Conservation (phyloP, 2,329 filamentous ascomycete species). For the Penicillium sp. region DNA sequence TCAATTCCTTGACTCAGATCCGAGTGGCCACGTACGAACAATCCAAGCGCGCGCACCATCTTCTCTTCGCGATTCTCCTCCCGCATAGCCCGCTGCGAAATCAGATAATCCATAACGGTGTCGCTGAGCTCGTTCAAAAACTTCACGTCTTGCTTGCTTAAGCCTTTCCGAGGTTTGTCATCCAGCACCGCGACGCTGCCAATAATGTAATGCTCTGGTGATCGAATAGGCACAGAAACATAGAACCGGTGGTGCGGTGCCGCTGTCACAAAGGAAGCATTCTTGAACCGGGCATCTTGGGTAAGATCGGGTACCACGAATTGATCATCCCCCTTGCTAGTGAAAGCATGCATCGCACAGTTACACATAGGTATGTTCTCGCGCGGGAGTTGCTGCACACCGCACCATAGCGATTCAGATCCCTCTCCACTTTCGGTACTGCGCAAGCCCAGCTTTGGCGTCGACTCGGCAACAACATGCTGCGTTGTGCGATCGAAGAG, state of each 20-base stretch:
- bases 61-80: slow-evolving; percentile 23
- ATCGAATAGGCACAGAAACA: slow-evolving; percentile 16
- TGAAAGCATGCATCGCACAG: slow-evolving; percentile 12
- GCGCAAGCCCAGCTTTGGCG: slow-evolving; percentile 17
- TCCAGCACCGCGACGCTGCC: slow-evolving; percentile 19
- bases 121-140: slow-evolving; percentile 17
- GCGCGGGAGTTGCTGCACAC: slow-evolving; percentile 16
- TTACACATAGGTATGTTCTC: slow-evolving; percentile 18
- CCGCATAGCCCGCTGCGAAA: slow-evolving; percentile 19
- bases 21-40: slow-evolving; percentile 23
- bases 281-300: slow-evolving; percentile 8
- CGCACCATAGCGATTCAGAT: slow-evolving; percentile 18
- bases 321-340: neutral
- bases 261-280: slow-evolving; percentile 10
- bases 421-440: slow-evolving; percentile 5
- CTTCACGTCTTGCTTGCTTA: slow-evolving; percentile 3
- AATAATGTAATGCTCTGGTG: slow-evolving; percentile 18
- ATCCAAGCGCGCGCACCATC: slow-evolving; percentile 20
- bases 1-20: slow-evolving; percentile 19
- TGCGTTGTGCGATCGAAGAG: slow-evolving; percentile 28
- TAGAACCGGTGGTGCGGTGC: slow-evolving; percentile 17
- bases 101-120: slow-evolving; percentile 22
- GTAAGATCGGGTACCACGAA: slow-evolving; percentile 15
- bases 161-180: slow-evolving; percentile 10
- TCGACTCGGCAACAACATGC: slow-evolving; percentile 31